Evolutionary conservation across 768 basidiomycete genomes (phyloP), one percentile per base, ranked within the genome.

Genomic region (Sistotremastrum niveocremeum): DNA sequence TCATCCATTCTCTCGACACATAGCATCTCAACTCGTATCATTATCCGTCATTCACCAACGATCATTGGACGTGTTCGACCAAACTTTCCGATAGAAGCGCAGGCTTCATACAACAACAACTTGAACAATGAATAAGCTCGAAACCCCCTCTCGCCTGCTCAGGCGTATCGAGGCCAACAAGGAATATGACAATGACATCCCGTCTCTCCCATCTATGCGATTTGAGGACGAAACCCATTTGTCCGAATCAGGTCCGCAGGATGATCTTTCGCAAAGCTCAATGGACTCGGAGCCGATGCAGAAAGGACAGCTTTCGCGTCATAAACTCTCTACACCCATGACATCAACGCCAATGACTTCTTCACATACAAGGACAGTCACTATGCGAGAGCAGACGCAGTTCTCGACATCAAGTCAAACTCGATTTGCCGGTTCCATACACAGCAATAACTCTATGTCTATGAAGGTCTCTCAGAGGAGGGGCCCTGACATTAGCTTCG

Each of bases 71-170:
- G 20, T 20, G 20, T 20, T 20, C 20, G 20, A 20, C 20, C 20
- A 20, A 2, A 1, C 20, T 1, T 20, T 20, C 20, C 20, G 20
- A 20, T 20, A 20, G 20, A 20, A 20, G 20, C 20, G 20, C 20
- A 20, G 20, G 20, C 20, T 20, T 20, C 20, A 20, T 1, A 20
- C 20, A 20, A 1, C 20, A 20, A 20, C 20, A 20, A n/a, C n/a
- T n/a, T n/a, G n/a, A n/a, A 10, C 37, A 12, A 38, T 10, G 12
- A 38, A 10, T 38, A 38, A 12, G 30, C 54, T 67, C 6, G 86
- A 90, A 62, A 90, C 86, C 10, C 86, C 86, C 0, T 89, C 87
- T 29, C 71, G 85, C 39, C 79, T 90, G 56, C 84, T 81, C 81
- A 73, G 86, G 31, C 74, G 87, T 40, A 87, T 90, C 43, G 77